phyloP scores from a whole-genome alignment of 352 stramenopile species.

The Globisporangium spiculum region DNA sequence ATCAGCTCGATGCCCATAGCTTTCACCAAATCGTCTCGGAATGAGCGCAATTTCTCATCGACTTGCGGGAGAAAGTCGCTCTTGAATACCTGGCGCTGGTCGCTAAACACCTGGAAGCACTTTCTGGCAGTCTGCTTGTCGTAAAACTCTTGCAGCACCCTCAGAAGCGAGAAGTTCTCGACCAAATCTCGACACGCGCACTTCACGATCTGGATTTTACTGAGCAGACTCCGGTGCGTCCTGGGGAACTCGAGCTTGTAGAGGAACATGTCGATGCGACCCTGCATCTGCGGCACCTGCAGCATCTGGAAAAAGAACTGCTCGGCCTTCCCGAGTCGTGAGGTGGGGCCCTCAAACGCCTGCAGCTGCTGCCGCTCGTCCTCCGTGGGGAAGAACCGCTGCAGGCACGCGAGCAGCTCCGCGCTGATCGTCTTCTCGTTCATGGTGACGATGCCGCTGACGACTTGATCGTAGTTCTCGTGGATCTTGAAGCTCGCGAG shows the following conservation, averaged over 20 bases:
- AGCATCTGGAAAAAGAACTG: conserved; percentile 69
- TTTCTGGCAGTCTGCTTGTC: conserved; percentile 17
- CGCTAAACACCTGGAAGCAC: conserved; percentile 35
- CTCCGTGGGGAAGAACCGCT: conserved; percentile 72
- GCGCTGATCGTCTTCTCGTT: conserved; percentile 56
- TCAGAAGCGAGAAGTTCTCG: conserved; percentile 67
- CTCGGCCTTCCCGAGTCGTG: conserved; percentile 64
- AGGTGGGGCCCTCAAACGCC: conserved; percentile 39
- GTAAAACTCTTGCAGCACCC: conserved; percentile 60
- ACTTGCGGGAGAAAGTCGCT: conserved; percentile 31
- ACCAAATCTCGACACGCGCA: conserved; percentile 61
- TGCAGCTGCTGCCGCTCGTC: conserved; percentile 52
- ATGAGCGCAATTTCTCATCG: conserved; percentile 59
- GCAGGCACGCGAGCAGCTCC: conserved; percentile 62
- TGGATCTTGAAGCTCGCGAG: conserved; percentile 79
- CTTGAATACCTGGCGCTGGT: conserved; percentile 31
- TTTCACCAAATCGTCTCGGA: conserved; percentile 52
- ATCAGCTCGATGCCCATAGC: conserved; percentile 50
- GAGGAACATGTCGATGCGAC: conserved; percentile 71
- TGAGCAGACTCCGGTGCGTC: conserved; percentile 37
- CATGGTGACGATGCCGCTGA: conserved; percentile 55
- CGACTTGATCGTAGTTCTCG: conserved; percentile 61
- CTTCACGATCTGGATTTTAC: conserved; percentile 53
- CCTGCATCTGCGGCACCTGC: conserved; percentile 51
- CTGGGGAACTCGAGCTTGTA: conserved; percentile 72